A percentile compares a stretch with the other conserved stretches of the same genome.
Conservation (phyloP, 345 rosid species). For the Eucalyptus cloeziana region DNA sequence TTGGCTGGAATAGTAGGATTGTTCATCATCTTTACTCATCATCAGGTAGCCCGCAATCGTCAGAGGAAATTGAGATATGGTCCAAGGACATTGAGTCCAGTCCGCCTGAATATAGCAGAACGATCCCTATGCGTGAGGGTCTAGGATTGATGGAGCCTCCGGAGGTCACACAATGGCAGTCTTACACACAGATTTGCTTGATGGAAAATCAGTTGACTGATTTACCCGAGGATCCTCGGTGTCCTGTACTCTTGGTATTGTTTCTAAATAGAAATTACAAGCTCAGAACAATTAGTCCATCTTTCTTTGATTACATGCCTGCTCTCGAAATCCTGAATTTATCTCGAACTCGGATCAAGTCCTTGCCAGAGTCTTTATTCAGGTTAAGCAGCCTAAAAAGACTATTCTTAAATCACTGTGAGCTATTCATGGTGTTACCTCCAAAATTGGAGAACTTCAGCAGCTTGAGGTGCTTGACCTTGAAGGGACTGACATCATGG, state of each 20-base stretch:
- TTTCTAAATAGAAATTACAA: neutral
- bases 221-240: neutral
- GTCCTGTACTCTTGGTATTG: neutral
- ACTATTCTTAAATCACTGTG: neutral
- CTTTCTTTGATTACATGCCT: neutral
- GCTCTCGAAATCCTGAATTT: neutral
- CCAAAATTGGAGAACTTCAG: neutral
- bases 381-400: neutral
- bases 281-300: neutral
- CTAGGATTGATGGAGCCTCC: neutral
- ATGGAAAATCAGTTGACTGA: neutral
- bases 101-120: neutral
- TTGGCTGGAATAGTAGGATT: no score
- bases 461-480: neutral
- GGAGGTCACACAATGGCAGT: neutral
- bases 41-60: no score
- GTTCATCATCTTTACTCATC: no score
- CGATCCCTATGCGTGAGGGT: neutral
- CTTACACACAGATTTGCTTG: neutral
- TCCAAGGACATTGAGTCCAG: rapidly evolving
- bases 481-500: neutral
- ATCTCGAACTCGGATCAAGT: neutral
- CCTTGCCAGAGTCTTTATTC: neutral
- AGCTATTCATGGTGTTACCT: neutral
- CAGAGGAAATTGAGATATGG: no score